These are phyloP conservation scores for Brassica hybrid DNA, from an alignment of 441 rosid genomes.

Conservation along the genomic window DNA sequence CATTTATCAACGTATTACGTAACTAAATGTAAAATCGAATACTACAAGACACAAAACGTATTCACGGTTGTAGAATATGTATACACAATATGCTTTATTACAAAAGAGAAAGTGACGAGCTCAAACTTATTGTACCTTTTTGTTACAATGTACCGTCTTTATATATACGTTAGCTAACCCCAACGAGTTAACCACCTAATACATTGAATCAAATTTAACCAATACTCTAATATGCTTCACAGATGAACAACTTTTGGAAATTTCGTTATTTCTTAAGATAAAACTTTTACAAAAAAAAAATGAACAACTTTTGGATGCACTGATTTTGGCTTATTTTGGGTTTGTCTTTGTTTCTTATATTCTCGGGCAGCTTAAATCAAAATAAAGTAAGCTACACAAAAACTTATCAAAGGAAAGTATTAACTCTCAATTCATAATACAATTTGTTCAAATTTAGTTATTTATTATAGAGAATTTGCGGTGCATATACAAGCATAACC, in stretches of 20 bases:
- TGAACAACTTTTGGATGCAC: not conserved
- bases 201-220: too few relatives aligned
- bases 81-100: too few relatives aligned
- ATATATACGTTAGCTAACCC: too few relatives aligned
- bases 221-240: not conserved
- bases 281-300: not conserved
- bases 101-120: too few relatives aligned
- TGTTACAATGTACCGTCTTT: too few relatives aligned
- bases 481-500: too few relatives aligned
- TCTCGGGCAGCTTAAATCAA: not conserved
- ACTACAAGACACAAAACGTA: not conserved
- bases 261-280: too few relatives aligned
- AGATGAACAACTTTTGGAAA: not conserved
- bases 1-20: not conserved
- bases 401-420: not conserved
- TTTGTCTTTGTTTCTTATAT: not conserved
- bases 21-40: not conserved
- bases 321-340: not conserved
- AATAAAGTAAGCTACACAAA: not conserved
- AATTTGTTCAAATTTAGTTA: not conserved
- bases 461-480: too few relatives aligned
- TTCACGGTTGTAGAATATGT: not conserved
- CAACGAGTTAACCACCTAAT: too few relatives aligned
- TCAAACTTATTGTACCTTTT: too few relatives aligned
- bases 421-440: not conserved